phyloP scores from a whole-genome alignment of 306 rosid species.

The Sicyos edulis region DNA sequence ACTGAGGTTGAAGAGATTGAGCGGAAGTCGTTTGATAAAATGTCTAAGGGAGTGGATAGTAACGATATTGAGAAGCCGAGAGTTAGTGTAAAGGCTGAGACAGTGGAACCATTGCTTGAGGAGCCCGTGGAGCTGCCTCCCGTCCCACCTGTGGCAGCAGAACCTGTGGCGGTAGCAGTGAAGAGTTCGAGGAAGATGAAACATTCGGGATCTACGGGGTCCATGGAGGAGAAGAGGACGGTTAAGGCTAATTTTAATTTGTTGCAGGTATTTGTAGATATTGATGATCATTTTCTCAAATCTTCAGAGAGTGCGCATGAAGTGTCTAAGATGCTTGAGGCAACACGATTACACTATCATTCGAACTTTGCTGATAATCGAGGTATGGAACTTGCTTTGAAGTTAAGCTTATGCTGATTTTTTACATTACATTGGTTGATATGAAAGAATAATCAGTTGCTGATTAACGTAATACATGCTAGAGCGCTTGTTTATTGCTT shows the following conservation, averaged over 20 bases:
- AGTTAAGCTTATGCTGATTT: constrained; percentile 14
- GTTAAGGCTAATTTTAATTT: constrained; percentile 36
- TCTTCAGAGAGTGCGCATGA: no score
- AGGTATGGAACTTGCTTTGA: background rate
- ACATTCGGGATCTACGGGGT: constrained; percentile 24
- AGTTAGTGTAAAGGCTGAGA: constrained; percentile 18
- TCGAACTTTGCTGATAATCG: no score
- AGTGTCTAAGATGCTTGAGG: no score
- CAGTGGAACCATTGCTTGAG: constrained; percentile 27
- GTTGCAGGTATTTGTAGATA: constrained; percentile 37
- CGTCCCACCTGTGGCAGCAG: background rate
- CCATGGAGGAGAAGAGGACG: constrained; percentile 46
- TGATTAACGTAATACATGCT: background rate
- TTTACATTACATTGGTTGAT: background rate
- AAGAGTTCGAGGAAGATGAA: constrained; percentile 43
- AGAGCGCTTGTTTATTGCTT: background rate
- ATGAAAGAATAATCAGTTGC: background rate
- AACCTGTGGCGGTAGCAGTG: background rate
- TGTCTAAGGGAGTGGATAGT: constrained; percentile 33
- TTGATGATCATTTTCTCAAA: constrained; percentile 26
- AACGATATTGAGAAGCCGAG: constrained; percentile 14
- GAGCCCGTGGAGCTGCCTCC: constrained; percentile 26
- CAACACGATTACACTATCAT: no score
- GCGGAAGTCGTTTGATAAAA: constrained; percentile 20
- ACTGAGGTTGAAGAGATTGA: constrained; percentile 36